Percentiles rank a stretch among this genome's conserved stretches.
These are phyloP conservation scores for Camellia lanceoleosa DNA, from an alignment of 148 eudicot genomes.

Conservation along the genomic window DNA sequence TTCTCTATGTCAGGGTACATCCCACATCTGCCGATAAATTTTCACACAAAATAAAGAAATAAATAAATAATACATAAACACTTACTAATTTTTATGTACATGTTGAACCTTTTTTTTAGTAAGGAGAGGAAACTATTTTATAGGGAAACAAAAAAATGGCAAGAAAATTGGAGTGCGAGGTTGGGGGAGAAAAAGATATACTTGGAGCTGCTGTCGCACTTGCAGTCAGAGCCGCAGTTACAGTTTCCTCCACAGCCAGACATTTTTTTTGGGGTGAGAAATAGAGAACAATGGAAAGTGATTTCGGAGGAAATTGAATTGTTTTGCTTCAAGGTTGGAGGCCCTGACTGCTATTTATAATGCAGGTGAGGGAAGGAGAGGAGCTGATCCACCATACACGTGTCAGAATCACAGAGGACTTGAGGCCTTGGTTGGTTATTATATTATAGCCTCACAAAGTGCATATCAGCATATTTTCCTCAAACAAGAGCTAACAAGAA, in stretches of 20 bases:
- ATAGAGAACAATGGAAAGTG: neutral
- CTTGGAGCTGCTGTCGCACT: constrained; percentile 31
- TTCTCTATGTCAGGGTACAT: constrained; percentile 29
- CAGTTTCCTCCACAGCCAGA: constrained; percentile 39
- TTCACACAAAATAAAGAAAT: neutral
- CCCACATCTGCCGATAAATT: constrained; percentile 24
- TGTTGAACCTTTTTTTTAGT: too few species aligned
- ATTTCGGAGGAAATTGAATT: neutral
- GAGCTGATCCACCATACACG: constrained; percentile 16
- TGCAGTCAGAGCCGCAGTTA: constrained; percentile 40
- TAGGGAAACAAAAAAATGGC: neutral
- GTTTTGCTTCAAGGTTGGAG: neutral
- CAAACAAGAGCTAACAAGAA: too few species aligned
- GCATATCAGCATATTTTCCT: too few species aligned
- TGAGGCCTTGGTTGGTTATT: too few species aligned
- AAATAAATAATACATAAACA: neutral
- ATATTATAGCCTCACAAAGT: too few species aligned
- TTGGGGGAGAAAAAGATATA: neutral
- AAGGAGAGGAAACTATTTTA: neutral
- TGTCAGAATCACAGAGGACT: neutral
- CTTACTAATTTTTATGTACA: too few species aligned
- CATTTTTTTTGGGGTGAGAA: constrained; percentile 7
- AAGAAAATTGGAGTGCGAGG: neutral
- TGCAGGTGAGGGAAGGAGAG: neutral
- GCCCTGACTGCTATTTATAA: constrained; percentile 14